These are phyloP conservation scores for Malassezia japonica DNA, from an alignment of 1,284 basidiomycete genomes.

Conservation along the genomic window DNA sequence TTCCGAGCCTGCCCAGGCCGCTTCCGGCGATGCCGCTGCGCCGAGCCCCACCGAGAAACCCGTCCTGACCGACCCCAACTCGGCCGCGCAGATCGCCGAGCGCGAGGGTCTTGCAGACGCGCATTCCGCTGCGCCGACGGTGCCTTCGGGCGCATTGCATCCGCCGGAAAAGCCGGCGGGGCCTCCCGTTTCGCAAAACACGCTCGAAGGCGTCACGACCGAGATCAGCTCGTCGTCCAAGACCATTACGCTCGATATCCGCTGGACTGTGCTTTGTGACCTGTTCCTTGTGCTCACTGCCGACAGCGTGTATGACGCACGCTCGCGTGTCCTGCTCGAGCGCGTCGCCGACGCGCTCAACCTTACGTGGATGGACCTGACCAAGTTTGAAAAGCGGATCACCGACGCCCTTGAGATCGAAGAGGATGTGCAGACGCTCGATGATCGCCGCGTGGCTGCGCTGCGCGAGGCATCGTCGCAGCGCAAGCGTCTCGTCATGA, in stretches of 20 bases:
- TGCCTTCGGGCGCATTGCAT: not conserved
- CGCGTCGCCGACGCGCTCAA: conserved; percentile 36
- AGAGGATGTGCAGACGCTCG: conserved; percentile 38
- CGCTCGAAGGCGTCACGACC: conserved; percentile 44
- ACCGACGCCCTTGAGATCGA: conserved; percentile 46
- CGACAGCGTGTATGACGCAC: conserved; percentile 45
- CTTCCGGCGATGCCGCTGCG: no score
- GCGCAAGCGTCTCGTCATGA: conserved; percentile 41
- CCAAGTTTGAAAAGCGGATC: conserved; percentile 47
- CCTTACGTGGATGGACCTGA: conserved; percentile 47
- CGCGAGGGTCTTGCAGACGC: conserved; percentile 6
- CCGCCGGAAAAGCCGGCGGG: not conserved
- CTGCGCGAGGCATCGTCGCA: conserved; percentile 28
- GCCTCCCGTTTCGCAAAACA: conserved; percentile 16
- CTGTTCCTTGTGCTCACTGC: conserved; percentile 46
- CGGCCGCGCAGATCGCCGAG: conserved; percentile 30
- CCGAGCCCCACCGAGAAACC: not conserved
- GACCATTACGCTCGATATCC: conserved; percentile 45
- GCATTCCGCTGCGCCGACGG: not conserved
- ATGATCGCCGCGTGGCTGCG: conserved; percentile 28
- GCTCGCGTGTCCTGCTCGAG: conserved; percentile 45
- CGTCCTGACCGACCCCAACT: conserved; percentile 34
- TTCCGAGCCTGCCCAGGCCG: no score
- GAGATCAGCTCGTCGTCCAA: conserved; percentile 35
- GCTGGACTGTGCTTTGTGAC: conserved; percentile 48